Evolutionary conservation across 1,284 basidiomycete genomes (phyloP), one percentile per base, ranked within the genome.

Genomic region (Cryptococcus floricola): DNA sequence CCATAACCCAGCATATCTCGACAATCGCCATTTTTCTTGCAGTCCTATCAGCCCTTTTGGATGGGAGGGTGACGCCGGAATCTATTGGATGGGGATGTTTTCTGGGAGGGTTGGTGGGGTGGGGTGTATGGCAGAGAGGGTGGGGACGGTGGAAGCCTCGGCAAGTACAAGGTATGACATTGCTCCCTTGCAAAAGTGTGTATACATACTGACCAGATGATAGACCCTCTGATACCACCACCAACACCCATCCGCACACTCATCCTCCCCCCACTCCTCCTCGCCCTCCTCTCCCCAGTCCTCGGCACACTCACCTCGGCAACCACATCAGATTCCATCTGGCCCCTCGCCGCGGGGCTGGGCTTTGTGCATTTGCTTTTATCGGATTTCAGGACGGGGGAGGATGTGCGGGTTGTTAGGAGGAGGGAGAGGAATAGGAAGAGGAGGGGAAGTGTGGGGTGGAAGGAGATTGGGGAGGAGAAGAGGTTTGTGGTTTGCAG

Each of bases 291-390:
- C 44, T 88, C 93, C 0, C 96, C 96, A 1, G 88, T 98, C 5
- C 79, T 98, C 55, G 84, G 88, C 61, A 97, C 94, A 1, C 78
- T 98, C 63, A 96, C 92, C 12, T 89, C 91, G 42, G 90, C 94
- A 8, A 98, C 94, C 0, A 97, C 95, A 18, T 89, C 87, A 13
- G 96, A 98, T 74, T 93, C 91, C 27, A 96, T 98, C 64, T 98
- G 93, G 92, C 94, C 94, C 7, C 78, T 98, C 46, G 85, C 90
- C 47, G 83, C 83, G 13, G 78, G 78, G 61, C 79, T 91, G 37
- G 85, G 88, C 65, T 74, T 80, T 42, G 74, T 87, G 42, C 85
- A 86, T 68, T 76, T 84, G 5, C 75, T 87, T 39, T 73, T 90
- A 12, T 85, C 84, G 4, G 87, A 90, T 74, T 89, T 88, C 66